A percentile compares a stretch with the other conserved stretches of the same genome.
phyloP scores from a whole-genome alignment of 257 asterid species.

The Lavandula angustifolia region DNA sequence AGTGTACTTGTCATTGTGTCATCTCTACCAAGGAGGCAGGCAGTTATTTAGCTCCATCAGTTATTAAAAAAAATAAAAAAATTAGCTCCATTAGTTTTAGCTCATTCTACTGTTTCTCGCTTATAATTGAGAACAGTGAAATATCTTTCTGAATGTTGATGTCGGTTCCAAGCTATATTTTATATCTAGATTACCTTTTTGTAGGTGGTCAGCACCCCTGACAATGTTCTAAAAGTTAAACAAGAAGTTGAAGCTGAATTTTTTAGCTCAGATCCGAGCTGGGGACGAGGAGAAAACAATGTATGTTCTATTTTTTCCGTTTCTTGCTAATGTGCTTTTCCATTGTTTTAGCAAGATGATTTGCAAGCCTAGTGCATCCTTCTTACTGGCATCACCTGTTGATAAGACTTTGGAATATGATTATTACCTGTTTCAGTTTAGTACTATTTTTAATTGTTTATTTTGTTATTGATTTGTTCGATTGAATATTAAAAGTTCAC shows the following conservation, averaged over 20 bases:
- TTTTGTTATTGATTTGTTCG: slow-evolving; percentile 9
- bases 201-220: slow-evolving; percentile 57
- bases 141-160: slow-evolving; percentile 13
- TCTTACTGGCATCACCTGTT: background rate
- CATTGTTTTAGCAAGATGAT: background rate
- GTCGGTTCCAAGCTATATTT: background rate
- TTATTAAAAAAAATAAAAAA: too few species aligned
- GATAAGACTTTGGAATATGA: background rate
- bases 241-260: slow-evolving; percentile 83
- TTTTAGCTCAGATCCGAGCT: slow-evolving; percentile 73
- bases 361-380: background rate
- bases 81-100: background rate
- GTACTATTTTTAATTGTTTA: background rate
- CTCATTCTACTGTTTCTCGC: slow-evolving; percentile 11
- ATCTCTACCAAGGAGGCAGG: background rate
- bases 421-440: background rate
- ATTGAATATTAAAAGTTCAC: background rate
- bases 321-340: slow-evolving; percentile 16
- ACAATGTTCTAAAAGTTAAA: slow-evolving; percentile 66
- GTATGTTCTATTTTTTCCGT: slow-evolving; percentile 42
- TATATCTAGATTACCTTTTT: slow-evolving; percentile 25
- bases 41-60: background rate
- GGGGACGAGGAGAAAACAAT: slow-evolving; percentile 65
- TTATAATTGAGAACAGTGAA: slow-evolving; percentile 11
- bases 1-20: background rate